Conservation (phyloP, 2,329 filamentous ascomycete genomes). For the Alternaria gaisen region DNA sequence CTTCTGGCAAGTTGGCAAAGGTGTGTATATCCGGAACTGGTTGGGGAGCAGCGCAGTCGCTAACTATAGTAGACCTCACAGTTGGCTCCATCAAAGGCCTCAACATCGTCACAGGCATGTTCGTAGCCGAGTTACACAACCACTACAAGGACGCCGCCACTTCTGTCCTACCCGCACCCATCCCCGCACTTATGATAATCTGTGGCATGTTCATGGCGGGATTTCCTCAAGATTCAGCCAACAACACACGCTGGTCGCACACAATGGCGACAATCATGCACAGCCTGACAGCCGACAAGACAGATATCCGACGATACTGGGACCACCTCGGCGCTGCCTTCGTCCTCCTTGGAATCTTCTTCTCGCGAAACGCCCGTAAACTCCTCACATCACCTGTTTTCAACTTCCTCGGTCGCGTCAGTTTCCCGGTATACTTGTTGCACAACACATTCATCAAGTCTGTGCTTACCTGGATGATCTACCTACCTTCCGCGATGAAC, state of each 20-base stretch:
- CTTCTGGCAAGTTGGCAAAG: conserved; percentile 50
- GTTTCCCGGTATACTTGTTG: conserved; percentile 70
- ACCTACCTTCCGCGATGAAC: conserved; percentile 51
- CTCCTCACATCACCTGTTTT: conserved; percentile 64
- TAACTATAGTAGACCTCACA: conserved; percentile 42
- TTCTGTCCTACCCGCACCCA: conserved; percentile 57
- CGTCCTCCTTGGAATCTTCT: conserved; percentile 62
- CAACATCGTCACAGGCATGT: conserved; percentile 70
- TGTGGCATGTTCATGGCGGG: conserved; percentile 67
- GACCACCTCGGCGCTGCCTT: conserved; percentile 60
- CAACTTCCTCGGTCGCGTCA: conserved; percentile 70
- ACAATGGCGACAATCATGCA: conserved; percentile 55
- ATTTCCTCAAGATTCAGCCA: conserved; percentile 65
- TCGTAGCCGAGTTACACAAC: conserved; percentile 68
- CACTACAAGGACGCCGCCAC: conserved; percentile 60
- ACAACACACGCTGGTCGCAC: conserved; percentile 65
- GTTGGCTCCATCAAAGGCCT: conserved; percentile 54
- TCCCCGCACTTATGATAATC: conserved; percentile 61
- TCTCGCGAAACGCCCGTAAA: conserved; percentile 61
- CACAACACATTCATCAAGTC: conserved; percentile 69
- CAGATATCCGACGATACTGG: conserved; percentile 61
- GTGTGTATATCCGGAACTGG: conserved; percentile 25
- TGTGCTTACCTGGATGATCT: conserved; percentile 68
- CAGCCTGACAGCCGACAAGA: conserved; percentile 57
- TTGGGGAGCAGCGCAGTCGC: conserved; percentile 6